Evolutionary conservation across 306 rosid species (phyloP).

Genomic region (Rosa chinensis): DNA sequence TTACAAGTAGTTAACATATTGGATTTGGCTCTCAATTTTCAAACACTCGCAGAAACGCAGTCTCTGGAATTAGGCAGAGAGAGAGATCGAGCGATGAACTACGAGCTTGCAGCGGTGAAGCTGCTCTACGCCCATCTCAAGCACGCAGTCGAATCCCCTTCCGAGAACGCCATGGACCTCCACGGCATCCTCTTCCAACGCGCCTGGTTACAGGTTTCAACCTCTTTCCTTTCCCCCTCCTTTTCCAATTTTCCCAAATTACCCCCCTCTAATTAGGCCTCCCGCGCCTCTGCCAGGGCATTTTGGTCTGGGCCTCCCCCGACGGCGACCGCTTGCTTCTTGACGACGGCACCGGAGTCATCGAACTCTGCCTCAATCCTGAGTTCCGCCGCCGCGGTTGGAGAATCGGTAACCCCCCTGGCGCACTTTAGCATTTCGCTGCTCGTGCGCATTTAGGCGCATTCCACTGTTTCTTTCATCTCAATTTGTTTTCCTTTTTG

Average conservation of each 20-base stretch:
- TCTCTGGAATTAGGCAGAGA: neutral
- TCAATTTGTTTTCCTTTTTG: too few relatives aligned
- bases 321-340: slow-evolving; percentile 38
- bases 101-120: slow-evolving; percentile 70
- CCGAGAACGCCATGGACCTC: slow-evolving; percentile 45
- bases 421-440: neutral
- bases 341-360: slow-evolving; percentile 76
- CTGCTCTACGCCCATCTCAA: slow-evolving; percentile 56
- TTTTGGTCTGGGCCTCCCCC: slow-evolving; percentile 46
- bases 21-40: neutral
- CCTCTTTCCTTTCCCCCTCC: too few relatives aligned
- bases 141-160: slow-evolving; percentile 41
- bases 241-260: neutral
- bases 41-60: neutral
- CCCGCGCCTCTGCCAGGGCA: slow-evolving; percentile 38
- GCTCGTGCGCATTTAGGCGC: neutral
- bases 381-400: slow-evolving; percentile 57
- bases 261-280: neutral
- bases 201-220: slow-evolving; percentile 66
- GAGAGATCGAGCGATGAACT: slow-evolving; percentile 53
- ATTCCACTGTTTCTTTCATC: neutral
- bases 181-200: slow-evolving; percentile 84
- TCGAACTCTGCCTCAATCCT: slow-evolving; percentile 53
- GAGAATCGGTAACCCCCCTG: slow-evolving; percentile 39
- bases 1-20: too few relatives aligned